Evolutionary conservation across 2,329 filamentous ascomycete species (phyloP).

Genomic region (Sporothrix protearum): DNA sequence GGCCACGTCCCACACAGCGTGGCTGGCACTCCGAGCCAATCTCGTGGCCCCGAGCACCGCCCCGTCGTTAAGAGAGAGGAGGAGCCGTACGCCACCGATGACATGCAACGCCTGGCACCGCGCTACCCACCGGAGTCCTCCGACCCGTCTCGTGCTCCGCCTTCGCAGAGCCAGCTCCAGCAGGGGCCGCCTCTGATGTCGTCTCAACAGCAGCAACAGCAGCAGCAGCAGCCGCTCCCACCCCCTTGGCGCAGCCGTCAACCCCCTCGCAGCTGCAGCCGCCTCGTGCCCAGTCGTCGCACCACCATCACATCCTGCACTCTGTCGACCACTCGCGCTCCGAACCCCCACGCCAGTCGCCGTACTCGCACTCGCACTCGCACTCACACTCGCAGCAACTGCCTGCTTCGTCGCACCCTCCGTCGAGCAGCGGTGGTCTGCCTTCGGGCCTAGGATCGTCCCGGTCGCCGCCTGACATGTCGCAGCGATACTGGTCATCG

Average conservation of each 20-base stretch:
- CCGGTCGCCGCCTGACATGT: conserved; percentile 22
- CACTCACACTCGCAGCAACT: conserved; percentile 12
- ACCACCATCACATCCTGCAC: conserved; percentile 14
- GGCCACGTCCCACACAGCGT: conserved; percentile 28
- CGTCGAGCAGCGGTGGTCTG: not conserved
- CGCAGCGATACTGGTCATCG: conserved; percentile 21
- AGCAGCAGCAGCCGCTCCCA: conserved; percentile 11
- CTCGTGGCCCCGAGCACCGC: not conserved
- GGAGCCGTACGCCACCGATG: conserved; percentile 18
- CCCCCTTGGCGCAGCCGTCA: conserved; percentile 9
- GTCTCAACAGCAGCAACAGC: not conserved
- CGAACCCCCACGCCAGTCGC: conserved; percentile 18
- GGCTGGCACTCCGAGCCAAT: not conserved
- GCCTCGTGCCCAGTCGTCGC: conserved; percentile 9
- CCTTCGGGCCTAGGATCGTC: conserved; percentile 11
- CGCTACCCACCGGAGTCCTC: conserved; percentile 16
- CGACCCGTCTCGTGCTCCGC: not conserved
- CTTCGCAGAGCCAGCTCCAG: not conserved
- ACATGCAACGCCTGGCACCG: conserved; percentile 22
- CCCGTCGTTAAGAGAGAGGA: conserved; percentile 27
- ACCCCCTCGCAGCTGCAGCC: conserved; percentile 4
- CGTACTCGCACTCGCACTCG: conserved; percentile 20
- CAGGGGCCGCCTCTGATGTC: conserved; percentile 25
- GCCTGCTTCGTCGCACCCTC: not conserved
- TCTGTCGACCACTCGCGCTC: conserved; percentile 8